Percentiles rank a stretch among this genome's conserved stretches.
These are phyloP conservation scores for Trypanosoma grayi DNA, from an alignment of 208 protist genomes.

Conservation along the genomic window DNA sequence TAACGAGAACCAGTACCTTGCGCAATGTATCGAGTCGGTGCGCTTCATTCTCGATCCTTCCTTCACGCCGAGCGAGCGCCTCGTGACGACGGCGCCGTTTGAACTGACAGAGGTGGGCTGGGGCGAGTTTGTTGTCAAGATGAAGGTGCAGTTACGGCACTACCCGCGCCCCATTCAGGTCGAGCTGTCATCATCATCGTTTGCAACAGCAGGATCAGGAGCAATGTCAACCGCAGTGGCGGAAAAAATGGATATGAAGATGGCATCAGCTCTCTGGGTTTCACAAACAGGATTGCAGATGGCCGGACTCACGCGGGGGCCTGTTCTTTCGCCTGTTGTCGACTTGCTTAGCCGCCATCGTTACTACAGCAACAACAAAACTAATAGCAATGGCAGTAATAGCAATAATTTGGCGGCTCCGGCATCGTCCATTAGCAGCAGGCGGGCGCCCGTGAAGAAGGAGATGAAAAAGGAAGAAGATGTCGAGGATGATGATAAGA, in stretches of 20 bases:
- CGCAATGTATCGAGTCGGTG: conserved; percentile 71
- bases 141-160: conserved; percentile 63
- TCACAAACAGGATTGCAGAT: background rate
- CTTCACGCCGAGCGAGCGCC: conserved; percentile 67
- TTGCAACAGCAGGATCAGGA: conserved; percentile 1
- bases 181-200: conserved; percentile 15
- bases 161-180: conserved; percentile 27
- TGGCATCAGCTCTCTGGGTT: conserved; percentile 12
- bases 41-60: conserved; percentile 76
- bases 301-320: conserved; percentile 12
- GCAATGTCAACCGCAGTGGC: background rate
- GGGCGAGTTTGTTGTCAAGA: conserved; percentile 86
- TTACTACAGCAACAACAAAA: conserved; percentile 8
- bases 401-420: conserved; percentile 38
- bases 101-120: conserved; percentile 85
- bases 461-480: conserved; percentile 4
- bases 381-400: background rate
- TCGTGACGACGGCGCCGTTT: conserved; percentile 62
- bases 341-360: conserved; percentile 12
- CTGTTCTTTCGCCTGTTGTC: conserved; percentile 21
- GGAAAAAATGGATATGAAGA: background rate
- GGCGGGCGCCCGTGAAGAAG: background rate
- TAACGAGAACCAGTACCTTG: conserved; percentile 68
- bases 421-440: conserved; percentile 27
- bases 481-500: background rate